phyloP scores from a whole-genome alignment of 1,284 basidiomycete species.

The Leccinum pachyderme region DNA sequence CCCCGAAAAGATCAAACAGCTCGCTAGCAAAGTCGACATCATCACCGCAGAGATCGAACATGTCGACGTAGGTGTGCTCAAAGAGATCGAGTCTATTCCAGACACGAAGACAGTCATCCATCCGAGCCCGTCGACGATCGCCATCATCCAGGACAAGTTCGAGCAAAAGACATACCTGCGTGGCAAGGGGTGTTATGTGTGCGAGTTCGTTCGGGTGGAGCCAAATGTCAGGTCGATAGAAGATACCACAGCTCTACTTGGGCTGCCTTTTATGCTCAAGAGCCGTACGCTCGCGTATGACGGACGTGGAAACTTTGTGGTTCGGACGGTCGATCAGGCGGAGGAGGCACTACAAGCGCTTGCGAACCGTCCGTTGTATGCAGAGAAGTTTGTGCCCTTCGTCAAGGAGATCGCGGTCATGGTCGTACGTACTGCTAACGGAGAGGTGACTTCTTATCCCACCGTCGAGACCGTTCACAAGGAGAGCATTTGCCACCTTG shows the following conservation, averaged over 20 bases:
- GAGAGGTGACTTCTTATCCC: constrained; percentile 84
- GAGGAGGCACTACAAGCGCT: constrained; percentile 67
- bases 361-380: constrained; percentile 75
- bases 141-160: constrained; percentile 95
- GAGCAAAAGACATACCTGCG: constrained; percentile 82
- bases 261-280: constrained; percentile 95
- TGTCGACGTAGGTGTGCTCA: constrained; percentile 80
- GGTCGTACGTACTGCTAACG: constrained; percentile 83
- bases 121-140: constrained; percentile 83
- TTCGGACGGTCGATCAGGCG: constrained; percentile 58
- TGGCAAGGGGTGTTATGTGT: constrained; percentile 64
- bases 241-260: constrained; percentile 55
- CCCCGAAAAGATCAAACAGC: constrained; percentile 74
- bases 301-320: constrained; percentile 89
- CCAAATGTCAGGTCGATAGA: constrained; percentile 56
- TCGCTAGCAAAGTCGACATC: constrained; percentile 83
- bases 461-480: constrained; percentile 96
- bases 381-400: constrained; percentile 93
- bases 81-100: constrained; percentile 52
- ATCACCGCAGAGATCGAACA: constrained; percentile 98
- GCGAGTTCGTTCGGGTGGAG: constrained; percentile 68
- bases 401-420: constrained; percentile 93
- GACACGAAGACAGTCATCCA: constrained; percentile 63
- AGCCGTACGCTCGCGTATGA: constrained; percentile 95
- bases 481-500: constrained; percentile 92